Evolutionary conservation across 2,329 filamentous ascomycete species (phyloP), one percentile per base, ranked within the genome.

Genomic region (Orbilia blumenaviensis): DNA sequence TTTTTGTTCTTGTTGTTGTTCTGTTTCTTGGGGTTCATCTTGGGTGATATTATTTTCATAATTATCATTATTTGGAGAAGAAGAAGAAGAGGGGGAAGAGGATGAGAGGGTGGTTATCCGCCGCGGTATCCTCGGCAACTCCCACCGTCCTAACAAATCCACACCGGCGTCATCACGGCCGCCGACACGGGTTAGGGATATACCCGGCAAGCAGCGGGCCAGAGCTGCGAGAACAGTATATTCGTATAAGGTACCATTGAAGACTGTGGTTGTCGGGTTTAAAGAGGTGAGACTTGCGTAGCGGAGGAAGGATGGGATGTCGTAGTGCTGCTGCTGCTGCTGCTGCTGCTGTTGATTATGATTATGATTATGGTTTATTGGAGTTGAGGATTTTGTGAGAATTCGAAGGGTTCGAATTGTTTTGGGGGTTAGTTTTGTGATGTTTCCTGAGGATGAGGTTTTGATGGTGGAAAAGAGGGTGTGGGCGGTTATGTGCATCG

Each of bases 181-280:
- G 27, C 92, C 92, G 1, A 90, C 86, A 32, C 91, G 88, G 52
- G 84, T 84, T 34, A 94, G 85, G 21, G 84, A 82, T 83, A 94
- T 91, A 64, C 89, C 89, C 62, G 73, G 64, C 5, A 91, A 86
- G 7, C 52, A 56, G 0, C 83, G 83, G 2, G 85, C 80, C 0
- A 94, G 86, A 0, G 87, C 83, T 2, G 83, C 81, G 4, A 87
- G 86, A 2, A 89, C 87, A 0, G 85, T 88, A 84, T 94, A 94
- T 82, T 95, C 92, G 83, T 92, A 94, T 81, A 87, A 88, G 0
- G 91, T 94, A 78, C 92, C 92, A 44, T 89, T 84, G 81, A 89
- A 94, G 48, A 89, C 86, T 0, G 88, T 89, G 14, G 87, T 88
- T 3, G 82, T 83, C 0, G 84, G 82, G 77, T 88, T 85, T 21